These are phyloP conservation scores for Puccinellia tenuiflora DNA, from an alignment of 176 grass and related monocot species.

Conservation along the genomic window DNA sequence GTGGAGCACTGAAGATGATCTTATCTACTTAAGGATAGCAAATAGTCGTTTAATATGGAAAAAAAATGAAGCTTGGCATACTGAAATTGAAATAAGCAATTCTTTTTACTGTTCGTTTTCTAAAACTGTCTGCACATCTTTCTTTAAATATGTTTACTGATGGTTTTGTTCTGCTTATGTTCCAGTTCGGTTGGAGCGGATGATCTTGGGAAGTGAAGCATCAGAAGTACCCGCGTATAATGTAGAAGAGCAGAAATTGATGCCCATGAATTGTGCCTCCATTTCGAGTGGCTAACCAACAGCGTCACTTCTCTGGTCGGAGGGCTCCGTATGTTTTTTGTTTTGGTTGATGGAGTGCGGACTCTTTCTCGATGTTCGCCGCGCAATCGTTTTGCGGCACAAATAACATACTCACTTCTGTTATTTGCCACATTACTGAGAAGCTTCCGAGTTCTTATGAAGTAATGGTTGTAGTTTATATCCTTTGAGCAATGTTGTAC, in stretches of 20 bases:
- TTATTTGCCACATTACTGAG: not conserved
- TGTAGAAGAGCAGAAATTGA: constrained; percentile 3
- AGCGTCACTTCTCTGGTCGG: not conserved
- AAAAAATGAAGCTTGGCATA: not conserved
- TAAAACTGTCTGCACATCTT: not conserved
- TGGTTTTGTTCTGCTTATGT: constrained; percentile 2
- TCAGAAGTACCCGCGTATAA: not conserved
- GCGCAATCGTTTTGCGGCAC: not conserved
- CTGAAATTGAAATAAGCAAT: not conserved
- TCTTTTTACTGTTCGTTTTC: not conserved
- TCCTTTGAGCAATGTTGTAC: not conserved
- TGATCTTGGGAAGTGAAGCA: constrained; percentile 15
- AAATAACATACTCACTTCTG: constrained; percentile 26
- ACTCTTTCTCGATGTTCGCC: not conserved
- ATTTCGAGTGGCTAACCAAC: not conserved
- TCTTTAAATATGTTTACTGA: constrained; percentile 9
- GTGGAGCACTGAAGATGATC: not conserved
- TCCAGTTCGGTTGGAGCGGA: not conserved
- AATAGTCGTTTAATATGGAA: not conserved
- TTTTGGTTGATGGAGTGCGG: not conserved
- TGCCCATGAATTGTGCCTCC: not conserved
- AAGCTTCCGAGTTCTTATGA: not conserved
- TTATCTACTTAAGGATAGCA: not conserved
- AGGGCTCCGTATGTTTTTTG: not conserved
- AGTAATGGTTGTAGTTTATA: not conserved